A percentile compares a stretch with the other conserved stretches of the same genome.
phyloP scores from a whole-genome alignment of 306 rosid genomes.

The Aeschynomene evenia region DNA sequence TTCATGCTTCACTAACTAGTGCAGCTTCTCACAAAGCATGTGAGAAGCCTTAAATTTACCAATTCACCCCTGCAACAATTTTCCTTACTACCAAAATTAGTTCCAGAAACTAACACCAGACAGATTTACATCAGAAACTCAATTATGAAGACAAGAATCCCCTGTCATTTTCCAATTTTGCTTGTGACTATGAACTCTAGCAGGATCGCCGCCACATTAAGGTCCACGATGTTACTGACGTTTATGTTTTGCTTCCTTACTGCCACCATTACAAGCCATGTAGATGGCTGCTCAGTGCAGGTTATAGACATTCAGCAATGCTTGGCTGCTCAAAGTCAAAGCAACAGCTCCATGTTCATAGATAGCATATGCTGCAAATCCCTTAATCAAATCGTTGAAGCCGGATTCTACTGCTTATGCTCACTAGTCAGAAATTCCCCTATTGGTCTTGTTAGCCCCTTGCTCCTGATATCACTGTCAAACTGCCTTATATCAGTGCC shows the following conservation, averaged over 20 bases:
- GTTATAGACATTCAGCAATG: slow-evolving; percentile 14
- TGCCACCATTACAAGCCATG: neutral
- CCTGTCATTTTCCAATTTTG: neutral
- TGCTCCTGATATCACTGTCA: neutral
- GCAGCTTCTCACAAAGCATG: neutral
- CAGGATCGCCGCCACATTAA: neutral
- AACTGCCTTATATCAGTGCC: slow-evolving; percentile 20
- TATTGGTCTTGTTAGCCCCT: neutral
- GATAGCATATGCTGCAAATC: slow-evolving; percentile 3
- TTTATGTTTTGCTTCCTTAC: neutral
- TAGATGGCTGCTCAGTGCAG: slow-evolving; percentile 12
- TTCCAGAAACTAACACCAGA: no score
- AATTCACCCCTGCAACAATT: neutral
- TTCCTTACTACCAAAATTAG: neutral
- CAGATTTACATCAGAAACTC: neutral
- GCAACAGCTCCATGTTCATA: neutral
- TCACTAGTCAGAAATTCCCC: neutral
- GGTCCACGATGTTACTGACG: neutral
- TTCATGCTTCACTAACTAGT: slow-evolving; percentile 2
- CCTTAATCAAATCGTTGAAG: slow-evolving; percentile 13
- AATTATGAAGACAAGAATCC: neutral
- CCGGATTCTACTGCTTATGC: slow-evolving; percentile 20
- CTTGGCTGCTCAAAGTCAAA: slow-evolving; percentile 20
- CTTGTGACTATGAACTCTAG: neutral
- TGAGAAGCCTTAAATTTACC: neutral